A percentile compares a stretch with the other conserved stretches of the same genome.
Evolutionary conservation across 2,329 filamentous ascomycete species (phyloP).

Genomic region (Alternaria incomplexa): DNA sequence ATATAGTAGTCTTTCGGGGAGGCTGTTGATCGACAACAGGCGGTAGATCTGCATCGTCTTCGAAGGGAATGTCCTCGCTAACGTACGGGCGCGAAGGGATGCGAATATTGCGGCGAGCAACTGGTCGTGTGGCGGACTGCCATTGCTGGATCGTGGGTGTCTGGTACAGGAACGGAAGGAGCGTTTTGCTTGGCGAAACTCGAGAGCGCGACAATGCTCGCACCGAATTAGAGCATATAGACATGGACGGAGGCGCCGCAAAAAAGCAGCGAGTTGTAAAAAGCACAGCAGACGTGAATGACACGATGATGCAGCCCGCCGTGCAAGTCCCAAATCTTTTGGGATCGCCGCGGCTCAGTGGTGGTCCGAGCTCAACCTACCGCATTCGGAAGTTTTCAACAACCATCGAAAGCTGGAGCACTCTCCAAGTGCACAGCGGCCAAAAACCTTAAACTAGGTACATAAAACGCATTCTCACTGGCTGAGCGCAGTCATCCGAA

Average conservation of each 20-base stretch:
- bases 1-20: constrained; percentile 42
- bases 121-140: constrained; percentile 20
- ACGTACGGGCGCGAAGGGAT: constrained; percentile 24
- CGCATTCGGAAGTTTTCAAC: background rate
- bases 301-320: background rate
- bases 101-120: constrained; percentile 28
- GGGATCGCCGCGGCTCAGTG: background rate
- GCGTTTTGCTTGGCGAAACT: constrained; percentile 46
- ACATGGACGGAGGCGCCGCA: constrained; percentile 29
- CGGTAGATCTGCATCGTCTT: constrained; percentile 11
- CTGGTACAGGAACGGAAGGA: constrained; percentile 74
- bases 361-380: constrained; percentile 10
- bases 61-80: constrained; percentile 21
- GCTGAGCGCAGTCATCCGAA: background rate
- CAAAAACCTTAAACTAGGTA: background rate
- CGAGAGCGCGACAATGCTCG: constrained; percentile 42
- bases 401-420: background rate
- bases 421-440: background rate
- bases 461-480: background rate
- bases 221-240: constrained; percentile 37
- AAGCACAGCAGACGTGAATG: background rate
- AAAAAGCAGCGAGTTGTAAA: background rate
- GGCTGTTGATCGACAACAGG: constrained; percentile 25
- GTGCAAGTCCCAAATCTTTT: constrained; percentile 10
- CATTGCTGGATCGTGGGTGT: constrained; percentile 66